Evolutionary conservation across 2,329 filamentous ascomycete genomes (phyloP).

Genomic region (Cercospora canescens): DNA sequence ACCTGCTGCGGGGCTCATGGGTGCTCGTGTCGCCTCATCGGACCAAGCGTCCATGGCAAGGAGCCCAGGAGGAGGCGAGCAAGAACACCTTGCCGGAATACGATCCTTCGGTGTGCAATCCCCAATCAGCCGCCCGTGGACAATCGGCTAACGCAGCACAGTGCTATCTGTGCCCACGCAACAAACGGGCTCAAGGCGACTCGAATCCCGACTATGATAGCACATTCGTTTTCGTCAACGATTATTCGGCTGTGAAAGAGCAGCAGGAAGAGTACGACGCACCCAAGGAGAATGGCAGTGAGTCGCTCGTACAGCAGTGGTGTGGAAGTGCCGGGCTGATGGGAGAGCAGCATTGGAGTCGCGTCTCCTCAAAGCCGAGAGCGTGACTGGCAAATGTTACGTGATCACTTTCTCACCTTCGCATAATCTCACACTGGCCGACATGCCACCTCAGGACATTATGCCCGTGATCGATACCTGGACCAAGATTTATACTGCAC

Average conservation of each 20-base stretch:
- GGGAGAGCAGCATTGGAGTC: conserved; percentile 63
- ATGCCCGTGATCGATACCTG: conserved; percentile 83
- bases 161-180: conserved; percentile 94
- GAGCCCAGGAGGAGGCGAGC: conserved; percentile 49
- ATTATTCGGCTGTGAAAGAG: conserved; percentile 96
- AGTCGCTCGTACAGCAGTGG: conserved; percentile 16
- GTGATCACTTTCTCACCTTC: conserved; percentile 91
- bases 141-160: conserved; percentile 39
- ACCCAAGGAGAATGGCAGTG: conserved; percentile 52
- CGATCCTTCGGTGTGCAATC: conserved; percentile 59
- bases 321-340: not conserved
- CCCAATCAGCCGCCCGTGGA: not conserved
- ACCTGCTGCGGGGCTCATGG: conserved; percentile 86
- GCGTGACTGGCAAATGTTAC: conserved; percentile 94
- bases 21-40: conserved; percentile 93
- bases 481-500: conserved; percentile 83
- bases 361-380: conserved; percentile 75
- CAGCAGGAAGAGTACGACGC: conserved; percentile 76
- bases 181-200: conserved; percentile 84
- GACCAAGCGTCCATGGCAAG: conserved; percentile 97
- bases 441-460: conserved; percentile 76
- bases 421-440: conserved; percentile 89
- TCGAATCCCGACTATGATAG: conserved; percentile 80
- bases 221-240: conserved; percentile 95
- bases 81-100: conserved; percentile 67